phyloP scores from a whole-genome alignment of 495 filamentous ascomycete genomes.

The Cairneyella variabilis region DNA sequence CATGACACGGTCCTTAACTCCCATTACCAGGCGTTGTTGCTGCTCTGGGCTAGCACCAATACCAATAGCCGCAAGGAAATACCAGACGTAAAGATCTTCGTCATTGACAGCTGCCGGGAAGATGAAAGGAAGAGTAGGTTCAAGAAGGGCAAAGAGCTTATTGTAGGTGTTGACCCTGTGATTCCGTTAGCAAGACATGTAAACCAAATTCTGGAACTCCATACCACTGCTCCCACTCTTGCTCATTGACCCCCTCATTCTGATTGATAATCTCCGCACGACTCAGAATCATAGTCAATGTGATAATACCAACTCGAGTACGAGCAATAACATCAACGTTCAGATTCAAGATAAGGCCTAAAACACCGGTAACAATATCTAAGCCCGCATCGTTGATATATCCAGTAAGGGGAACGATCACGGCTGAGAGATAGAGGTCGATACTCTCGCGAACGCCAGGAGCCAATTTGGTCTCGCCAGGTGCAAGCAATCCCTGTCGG shows the following conservation, averaged over 20 bases:
- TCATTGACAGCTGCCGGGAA: conserved; percentile 83
- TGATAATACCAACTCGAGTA: conserved; percentile 79
- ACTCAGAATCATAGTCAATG: conserved; percentile 92
- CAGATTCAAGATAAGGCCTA: conserved; percentile 76
- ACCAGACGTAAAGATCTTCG: conserved; percentile 95
- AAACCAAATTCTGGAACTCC: conserved; percentile 25
- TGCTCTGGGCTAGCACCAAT: conserved; percentile 89
- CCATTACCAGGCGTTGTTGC: conserved; percentile 88
- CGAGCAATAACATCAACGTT: conserved; percentile 75
- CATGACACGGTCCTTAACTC: conserved; percentile 98
- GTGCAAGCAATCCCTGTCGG: conserved; percentile 64
- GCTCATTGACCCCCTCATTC: conserved; percentile 59
- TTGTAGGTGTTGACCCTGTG: conserved; percentile 66
- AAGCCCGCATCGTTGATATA: conserved; percentile 90
- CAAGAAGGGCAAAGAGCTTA: conserved; percentile 78
- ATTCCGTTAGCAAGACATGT: too few species aligned
- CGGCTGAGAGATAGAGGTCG: conserved; percentile 79
- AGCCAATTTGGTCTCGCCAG: conserved; percentile 65
- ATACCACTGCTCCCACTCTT: conserved; percentile 80
- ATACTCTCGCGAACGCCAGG: conserved; percentile 79
- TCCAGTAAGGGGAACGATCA: conserved; percentile 84
- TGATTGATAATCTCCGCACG: conserved; percentile 92
- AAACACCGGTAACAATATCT: conserved; percentile 81
- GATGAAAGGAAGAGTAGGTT: conserved; percentile 74
- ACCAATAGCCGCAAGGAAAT: conserved; percentile 91